Evolutionary conservation across 441 rosid species (phyloP).

Genomic region (Breynia disticha): DNA sequence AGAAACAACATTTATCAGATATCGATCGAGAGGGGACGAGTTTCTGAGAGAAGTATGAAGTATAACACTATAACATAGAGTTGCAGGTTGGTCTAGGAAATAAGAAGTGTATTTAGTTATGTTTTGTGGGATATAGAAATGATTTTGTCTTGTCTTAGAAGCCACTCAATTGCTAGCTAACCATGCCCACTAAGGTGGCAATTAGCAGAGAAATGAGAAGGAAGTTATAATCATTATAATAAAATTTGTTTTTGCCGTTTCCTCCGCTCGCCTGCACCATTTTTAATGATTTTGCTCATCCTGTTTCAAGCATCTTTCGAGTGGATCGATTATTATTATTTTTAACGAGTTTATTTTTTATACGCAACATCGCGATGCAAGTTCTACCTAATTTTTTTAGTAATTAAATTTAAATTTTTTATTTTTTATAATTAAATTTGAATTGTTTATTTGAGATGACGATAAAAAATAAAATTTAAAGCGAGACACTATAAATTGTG

Average conservation of each 20-base stretch:
- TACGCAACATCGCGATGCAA: too few relatives aligned
- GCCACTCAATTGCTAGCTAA: constrained; percentile 32
- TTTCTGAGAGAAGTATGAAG: not conserved
- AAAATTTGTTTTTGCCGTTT: constrained; percentile 7
- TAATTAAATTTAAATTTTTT: too few relatives aligned
- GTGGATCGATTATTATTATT: not conserved
- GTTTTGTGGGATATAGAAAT: constrained; percentile 18
- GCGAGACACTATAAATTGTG: too few relatives aligned
- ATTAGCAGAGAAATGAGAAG: constrained; percentile 1
- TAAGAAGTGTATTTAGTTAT: constrained; percentile 13
- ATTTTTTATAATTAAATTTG: too few relatives aligned
- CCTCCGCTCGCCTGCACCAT: constrained; percentile 14
- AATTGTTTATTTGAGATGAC: too few relatives aligned
- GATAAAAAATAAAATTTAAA: too few relatives aligned
- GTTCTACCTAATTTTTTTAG: too few relatives aligned
- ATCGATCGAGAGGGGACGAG: not conserved
- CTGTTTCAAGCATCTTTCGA: constrained; percentile 6
- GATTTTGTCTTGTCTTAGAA: constrained; percentile 52
- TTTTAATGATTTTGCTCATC: not conserved
- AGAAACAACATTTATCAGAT: too few relatives aligned
- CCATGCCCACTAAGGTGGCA: constrained; percentile 16
- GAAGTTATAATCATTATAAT: constrained; percentile 2
- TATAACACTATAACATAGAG: not conserved
- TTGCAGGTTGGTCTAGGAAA: constrained; percentile 8
- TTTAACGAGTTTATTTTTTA: constrained; percentile 12